Conservation (phyloP, 1,284 basidiomycete species). For the Ustilago nuda region DNA sequence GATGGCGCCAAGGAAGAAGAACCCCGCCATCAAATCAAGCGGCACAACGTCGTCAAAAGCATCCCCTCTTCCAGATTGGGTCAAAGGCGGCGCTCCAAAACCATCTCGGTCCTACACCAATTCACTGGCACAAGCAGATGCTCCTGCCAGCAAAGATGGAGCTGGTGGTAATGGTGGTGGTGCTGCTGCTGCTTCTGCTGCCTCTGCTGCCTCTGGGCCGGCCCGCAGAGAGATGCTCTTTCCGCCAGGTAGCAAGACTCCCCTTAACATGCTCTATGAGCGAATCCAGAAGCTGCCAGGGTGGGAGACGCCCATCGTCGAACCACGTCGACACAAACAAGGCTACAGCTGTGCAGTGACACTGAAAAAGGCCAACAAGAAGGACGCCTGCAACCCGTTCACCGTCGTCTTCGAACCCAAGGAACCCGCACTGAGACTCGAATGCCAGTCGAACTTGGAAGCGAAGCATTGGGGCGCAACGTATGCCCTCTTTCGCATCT, state of each 20-base stretch:
- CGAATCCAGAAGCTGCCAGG: slow-evolving; percentile 63
- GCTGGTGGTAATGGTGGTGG: not conserved
- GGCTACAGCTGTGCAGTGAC: slow-evolving; percentile 64
- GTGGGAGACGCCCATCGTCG: slow-evolving; percentile 66
- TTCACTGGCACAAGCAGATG: slow-evolving; percentile 30
- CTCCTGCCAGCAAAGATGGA: slow-evolving; percentile 8
- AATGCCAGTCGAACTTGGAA: slow-evolving; percentile 52
- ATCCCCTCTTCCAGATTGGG: slow-evolving; percentile 67
- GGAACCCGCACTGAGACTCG: slow-evolving; percentile 58
- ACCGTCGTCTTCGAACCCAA: slow-evolving; percentile 64
- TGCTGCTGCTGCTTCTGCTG: slow-evolving; percentile 10
- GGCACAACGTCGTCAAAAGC: slow-evolving; percentile 67
- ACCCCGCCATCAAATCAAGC: slow-evolving; percentile 65
- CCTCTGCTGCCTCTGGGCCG: slow-evolving; percentile 5
- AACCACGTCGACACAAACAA: slow-evolving; percentile 53
- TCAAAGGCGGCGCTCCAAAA: slow-evolving; percentile 62
- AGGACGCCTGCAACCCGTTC: slow-evolving; percentile 61
- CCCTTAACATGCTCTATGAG: slow-evolving; percentile 68
- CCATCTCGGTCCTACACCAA: slow-evolving; percentile 59
- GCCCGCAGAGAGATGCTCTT: slow-evolving; percentile 58
- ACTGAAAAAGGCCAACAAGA: slow-evolving; percentile 66
- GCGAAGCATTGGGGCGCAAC: slow-evolving; percentile 70
- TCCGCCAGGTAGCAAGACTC: slow-evolving; percentile 68
- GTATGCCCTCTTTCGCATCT: slow-evolving; percentile 68
- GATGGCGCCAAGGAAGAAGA: slow-evolving; percentile 66